These are phyloP conservation scores for Hypoxylon cercidicola DNA, from an alignment of 495 filamentous ascomycete genomes.

Conservation along the genomic window DNA sequence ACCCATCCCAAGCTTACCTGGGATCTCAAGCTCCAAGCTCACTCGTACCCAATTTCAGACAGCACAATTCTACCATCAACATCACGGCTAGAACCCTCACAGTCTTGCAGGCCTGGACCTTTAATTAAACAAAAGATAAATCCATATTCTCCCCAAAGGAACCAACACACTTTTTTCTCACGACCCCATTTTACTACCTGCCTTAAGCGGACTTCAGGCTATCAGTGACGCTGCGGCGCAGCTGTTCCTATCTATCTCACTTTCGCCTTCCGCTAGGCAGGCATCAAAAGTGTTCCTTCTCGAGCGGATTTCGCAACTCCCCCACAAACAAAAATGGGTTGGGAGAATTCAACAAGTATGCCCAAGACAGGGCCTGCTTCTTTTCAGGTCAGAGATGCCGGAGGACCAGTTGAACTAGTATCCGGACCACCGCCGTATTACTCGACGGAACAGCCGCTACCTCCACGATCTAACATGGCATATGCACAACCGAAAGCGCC, in stretches of 20 bases:
- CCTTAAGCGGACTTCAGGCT: conserved; percentile 19
- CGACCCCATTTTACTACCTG: neutral
- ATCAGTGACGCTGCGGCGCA: conserved; percentile 28
- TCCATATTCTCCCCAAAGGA: neutral
- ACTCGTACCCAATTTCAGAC: neutral
- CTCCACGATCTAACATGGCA: conserved; percentile 27
- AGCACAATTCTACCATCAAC: neutral
- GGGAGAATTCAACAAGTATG: conserved; percentile 29
- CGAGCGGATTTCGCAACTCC: conserved; percentile 23
- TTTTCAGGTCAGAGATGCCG: conserved; percentile 38
- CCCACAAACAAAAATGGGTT: conserved; percentile 38
- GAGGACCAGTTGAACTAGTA: conserved; percentile 35
- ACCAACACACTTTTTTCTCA: conserved; percentile 1
- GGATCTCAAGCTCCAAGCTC: too few relatives aligned
- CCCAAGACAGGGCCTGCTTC: conserved; percentile 36
- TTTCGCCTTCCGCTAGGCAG: conserved; percentile 25
- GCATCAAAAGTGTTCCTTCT: conserved; percentile 1
- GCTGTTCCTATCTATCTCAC: conserved; percentile 1
- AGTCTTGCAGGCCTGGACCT: neutral
- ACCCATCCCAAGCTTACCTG: neutral
- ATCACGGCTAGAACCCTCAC: neutral
- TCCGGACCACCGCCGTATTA: conserved; percentile 37
- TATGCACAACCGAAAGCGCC: conserved; percentile 13
- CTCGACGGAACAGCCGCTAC: conserved; percentile 22
- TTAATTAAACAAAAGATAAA: neutral